Conservation (phyloP, 768 basidiomycete species). For the Xerocomellus amylosporus region DNA sequence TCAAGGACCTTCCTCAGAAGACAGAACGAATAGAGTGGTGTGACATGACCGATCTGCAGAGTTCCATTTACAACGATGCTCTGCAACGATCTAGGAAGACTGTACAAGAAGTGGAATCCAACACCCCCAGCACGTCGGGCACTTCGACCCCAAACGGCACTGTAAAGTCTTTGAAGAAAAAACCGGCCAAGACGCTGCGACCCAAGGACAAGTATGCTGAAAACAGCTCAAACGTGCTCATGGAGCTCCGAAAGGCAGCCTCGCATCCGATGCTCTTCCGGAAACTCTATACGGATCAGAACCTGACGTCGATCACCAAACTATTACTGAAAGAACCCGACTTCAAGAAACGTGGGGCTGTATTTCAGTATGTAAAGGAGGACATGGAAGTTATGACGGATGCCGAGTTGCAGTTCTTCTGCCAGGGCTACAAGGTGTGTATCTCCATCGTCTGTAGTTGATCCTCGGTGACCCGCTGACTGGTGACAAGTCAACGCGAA, state of each 20-base stretch:
- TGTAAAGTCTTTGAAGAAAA: slow-evolving; percentile 31
- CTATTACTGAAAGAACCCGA: slow-evolving; percentile 88
- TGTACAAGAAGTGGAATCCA: slow-evolving; percentile 47
- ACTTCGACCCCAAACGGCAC: slow-evolving; percentile 28
- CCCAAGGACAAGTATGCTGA: slow-evolving; percentile 72
- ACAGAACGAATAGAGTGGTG: slow-evolving; percentile 94
- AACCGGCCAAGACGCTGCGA: slow-evolving; percentile 35
- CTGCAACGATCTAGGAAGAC: slow-evolving; percentile 83
- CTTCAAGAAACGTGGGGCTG: slow-evolving; percentile 77
- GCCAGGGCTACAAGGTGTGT: slow-evolving; percentile 76
- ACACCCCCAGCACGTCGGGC: slow-evolving; percentile 30
- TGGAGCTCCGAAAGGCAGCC: slow-evolving; percentile 96
- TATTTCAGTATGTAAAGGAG: slow-evolving; percentile 87
- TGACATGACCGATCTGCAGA: slow-evolving; percentile 82
- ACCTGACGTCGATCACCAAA: slow-evolving; percentile 70
- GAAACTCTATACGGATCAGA: slow-evolving; percentile 74
- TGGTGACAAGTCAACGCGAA: slow-evolving; percentile 56
- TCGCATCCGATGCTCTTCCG: slow-evolving; percentile 97
- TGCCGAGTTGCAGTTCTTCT: slow-evolving; percentile 88
- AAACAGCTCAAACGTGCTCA: slow-evolving; percentile 90
- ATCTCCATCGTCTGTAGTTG: neutral
- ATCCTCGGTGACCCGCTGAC: slow-evolving; percentile 4
- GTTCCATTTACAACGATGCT: slow-evolving; percentile 79
- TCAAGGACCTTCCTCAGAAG: slow-evolving; percentile 91
- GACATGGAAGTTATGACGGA: slow-evolving; percentile 99